Evolutionary conservation across 129 eudicot genomes (phyloP), one percentile per base, ranked within the genome.

Genomic region (Chrysanthemum seticuspe): DNA sequence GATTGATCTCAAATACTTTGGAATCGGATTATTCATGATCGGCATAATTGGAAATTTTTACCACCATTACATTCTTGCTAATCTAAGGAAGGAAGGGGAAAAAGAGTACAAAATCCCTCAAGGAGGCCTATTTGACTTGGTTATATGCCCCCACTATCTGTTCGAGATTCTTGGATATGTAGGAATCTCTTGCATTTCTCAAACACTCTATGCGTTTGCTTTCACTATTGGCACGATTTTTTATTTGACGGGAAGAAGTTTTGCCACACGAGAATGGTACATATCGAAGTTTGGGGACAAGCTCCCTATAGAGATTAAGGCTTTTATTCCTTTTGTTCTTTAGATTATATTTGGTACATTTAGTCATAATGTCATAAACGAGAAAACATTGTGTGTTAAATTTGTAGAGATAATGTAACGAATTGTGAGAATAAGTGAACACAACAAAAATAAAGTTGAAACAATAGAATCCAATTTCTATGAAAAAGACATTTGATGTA

Each of bases 61-160:
- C 76, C 90, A 86, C 57, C 89, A 83, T 68, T 75, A 21, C 57
- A 65, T 89, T 66, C 96, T 89, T 13, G 83, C 96, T 25, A 82
- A 47, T 10, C 70, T 89, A 16, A 82, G 96, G 72, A 73, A 56
- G 59, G 54, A 78, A 1, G 82, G 83, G 16, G 88, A 82, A 1
- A 89, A 78, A 63, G 80, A 74, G 13, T 89, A 89, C 80, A 84
- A 86, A 69, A 86, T 89, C 14, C 92, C 96, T 2, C 65, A 71
- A 74, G 96, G 96, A 21, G 96, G 92, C n/a, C 74, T 89, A 56
- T 89, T 89, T 63, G 45, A 53, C 63, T 71, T 82, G 70, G 92
- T 89, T 16, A 82, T 86, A 60, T 89, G 96, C 78, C 96, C 96
- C n/a, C 92, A 86, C 70, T 89, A 86, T 65, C 70, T 89, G 0